Base-by-base conservation (phyloP, 2,329 filamentous ascomycete species). In the Fusarium lateritium region DNA sequence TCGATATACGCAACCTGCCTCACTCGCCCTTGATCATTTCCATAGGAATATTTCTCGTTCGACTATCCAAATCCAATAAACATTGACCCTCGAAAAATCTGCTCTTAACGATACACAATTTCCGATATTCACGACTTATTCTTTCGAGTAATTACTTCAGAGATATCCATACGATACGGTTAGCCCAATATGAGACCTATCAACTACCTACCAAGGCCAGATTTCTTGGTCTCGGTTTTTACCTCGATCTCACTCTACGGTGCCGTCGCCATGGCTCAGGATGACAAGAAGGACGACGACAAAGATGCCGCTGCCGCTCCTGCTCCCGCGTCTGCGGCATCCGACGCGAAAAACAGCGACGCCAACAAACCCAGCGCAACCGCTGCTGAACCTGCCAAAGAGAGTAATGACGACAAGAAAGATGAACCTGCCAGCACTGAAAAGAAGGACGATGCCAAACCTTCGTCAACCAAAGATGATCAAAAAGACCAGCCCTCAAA, bases 181-280 rank as follows among this genome's bases (percentile, higher is more conserved):
- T 34, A 50, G 40, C 42, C 44, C 62, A 73, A 14, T 19, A 78
- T 79, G 77, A 66, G 74, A 56, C 76, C 74, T 11, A 52, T 67
- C 62, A 74, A 70, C 49, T 74, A 70, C 43, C 50, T 78, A 13
- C 70, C 75, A 33, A 62, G 57, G 58, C 65, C 73, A 17, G 69
- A 70, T 61, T 62, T 75, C 45, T 54, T 78, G 62, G 58, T 79
- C 54, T 70, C 76, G 28, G 68, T 72, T 21, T 43, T 79, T 19
- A 62, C 68, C 21, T 71, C 76, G 8, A 40, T 76, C 38, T 70
- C 76, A 17, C 50, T 80, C 11, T 74, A 79, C 38, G 71, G 76
- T 45, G 61, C 71, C 19, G 65, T 79, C 14, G 76, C 59, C n/a
- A 67, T 76, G 56, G 80, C 80, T n/a, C 79, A 80, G 63, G 55